phyloP scores from a whole-genome alignment of 176 grass and related monocot genomes.

The Guadua angustifolia region DNA sequence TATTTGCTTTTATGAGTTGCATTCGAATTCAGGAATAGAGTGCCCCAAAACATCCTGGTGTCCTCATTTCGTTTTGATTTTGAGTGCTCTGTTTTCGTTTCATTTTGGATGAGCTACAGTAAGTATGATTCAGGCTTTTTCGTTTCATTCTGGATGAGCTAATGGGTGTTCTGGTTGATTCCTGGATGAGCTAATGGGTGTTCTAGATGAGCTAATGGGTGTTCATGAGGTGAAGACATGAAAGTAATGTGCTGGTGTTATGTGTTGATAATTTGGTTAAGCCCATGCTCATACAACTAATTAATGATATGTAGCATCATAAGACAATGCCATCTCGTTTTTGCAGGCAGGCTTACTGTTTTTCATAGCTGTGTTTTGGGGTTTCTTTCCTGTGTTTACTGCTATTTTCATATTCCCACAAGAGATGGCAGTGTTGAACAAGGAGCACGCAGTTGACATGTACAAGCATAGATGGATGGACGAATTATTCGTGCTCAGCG shows the following conservation, averaged over 20 bases:
- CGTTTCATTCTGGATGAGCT: slow-evolving; percentile 4
- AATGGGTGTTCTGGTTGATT: neutral
- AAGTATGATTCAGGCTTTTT: too few relatives aligned
- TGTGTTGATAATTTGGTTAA: slow-evolving; percentile 5
- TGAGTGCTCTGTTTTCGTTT: too few relatives aligned
- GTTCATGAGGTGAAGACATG: slow-evolving; percentile 83
- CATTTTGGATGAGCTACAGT: too few relatives aligned
- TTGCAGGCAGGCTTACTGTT: slow-evolving; percentile 90
- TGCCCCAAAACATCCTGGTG: too few relatives aligned
- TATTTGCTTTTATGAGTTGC: too few relatives aligned
- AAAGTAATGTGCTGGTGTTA: slow-evolving; percentile 46
- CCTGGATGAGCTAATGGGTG: neutral
- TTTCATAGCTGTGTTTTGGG: slow-evolving; percentile 99
- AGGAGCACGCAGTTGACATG: slow-evolving; percentile 96
- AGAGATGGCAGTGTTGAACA: slow-evolving; percentile 99
- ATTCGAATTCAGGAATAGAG: too few relatives aligned
- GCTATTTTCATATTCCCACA: slow-evolving; percentile 99
- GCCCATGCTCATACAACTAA: neutral
- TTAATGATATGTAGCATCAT: slow-evolving; percentile 26
- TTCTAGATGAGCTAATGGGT: too few relatives aligned
- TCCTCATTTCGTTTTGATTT: too few relatives aligned
- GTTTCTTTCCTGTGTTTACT: slow-evolving; percentile 99
- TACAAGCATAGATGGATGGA: too few relatives aligned
- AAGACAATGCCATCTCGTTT: slow-evolving; percentile 29
- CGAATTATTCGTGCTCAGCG: too few relatives aligned